Percentiles rank a stretch among this genome's conserved stretches.
phyloP scores from a whole-genome alignment of 257 asterid genomes.

The Perilla frutescens region DNA sequence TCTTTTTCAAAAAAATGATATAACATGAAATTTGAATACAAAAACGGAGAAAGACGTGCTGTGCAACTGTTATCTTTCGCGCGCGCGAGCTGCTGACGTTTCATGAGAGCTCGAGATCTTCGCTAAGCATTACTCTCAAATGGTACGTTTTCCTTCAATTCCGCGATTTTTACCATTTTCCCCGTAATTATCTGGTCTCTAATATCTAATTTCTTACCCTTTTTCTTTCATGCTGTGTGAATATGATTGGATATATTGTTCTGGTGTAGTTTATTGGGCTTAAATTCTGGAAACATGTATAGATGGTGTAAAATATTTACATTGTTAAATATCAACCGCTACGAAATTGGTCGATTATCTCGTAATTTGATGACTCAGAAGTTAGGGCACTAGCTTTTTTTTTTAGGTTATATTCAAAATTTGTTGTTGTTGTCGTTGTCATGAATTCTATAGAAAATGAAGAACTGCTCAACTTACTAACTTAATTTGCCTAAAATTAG shows the following conservation, averaged over 20 bases:
- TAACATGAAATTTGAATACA: too few species aligned
- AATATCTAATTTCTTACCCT: conserved; percentile 10
- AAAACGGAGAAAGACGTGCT: neutral
- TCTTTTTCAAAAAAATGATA: too few species aligned
- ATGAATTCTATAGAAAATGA: neutral
- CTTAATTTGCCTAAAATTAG: neutral
- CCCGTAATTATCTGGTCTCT: neutral
- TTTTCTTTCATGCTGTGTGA: neutral
- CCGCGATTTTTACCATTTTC: neutral
- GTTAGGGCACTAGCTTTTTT: neutral
- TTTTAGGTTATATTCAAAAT: neutral
- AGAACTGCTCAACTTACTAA: neutral
- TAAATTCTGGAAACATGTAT: conserved; percentile 7
- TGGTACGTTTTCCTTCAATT: conserved; percentile 12
- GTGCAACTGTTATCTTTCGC: neutral
- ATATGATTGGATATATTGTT: neutral
- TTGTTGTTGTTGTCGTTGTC: neutral
- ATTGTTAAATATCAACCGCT: neutral
- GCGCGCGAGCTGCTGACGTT: neutral
- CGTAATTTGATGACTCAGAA: conserved; percentile 8
- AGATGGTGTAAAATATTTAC: neutral
- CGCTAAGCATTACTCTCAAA: neutral
- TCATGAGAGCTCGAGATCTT: neutral
- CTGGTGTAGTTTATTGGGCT: neutral
- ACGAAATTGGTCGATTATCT: conserved; percentile 5